A percentile compares a stretch with the other conserved stretches of the same genome.
Conservation (phyloP, 805 yeast genomes). For the Candida hungchunana region DNA sequence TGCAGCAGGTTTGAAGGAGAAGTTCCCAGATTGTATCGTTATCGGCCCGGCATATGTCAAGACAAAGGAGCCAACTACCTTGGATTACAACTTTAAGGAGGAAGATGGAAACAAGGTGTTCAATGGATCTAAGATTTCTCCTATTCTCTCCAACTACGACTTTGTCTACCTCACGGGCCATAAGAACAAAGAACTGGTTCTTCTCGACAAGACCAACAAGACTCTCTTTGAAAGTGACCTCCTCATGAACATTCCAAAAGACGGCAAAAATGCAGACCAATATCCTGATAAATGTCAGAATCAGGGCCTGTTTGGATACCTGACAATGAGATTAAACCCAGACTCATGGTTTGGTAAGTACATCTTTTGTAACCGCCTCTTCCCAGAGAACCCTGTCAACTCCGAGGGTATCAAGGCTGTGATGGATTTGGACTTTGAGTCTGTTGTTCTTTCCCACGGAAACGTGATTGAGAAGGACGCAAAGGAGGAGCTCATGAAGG, state of each 20-base stretch:
- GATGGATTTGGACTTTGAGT: slow-evolving; percentile 40
- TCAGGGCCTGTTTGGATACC: slow-evolving; percentile 36
- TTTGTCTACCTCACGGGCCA: slow-evolving; percentile 55
- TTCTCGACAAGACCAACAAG: slow-evolving; percentile 43
- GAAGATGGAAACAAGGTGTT: slow-evolving; percentile 34
- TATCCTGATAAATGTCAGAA: slow-evolving; percentile 39
- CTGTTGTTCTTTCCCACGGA: slow-evolving; percentile 59
- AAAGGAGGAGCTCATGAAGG: slow-evolving; percentile 24
- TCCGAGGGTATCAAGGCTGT: slow-evolving; percentile 16
- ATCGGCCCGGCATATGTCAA: slow-evolving; percentile 44
- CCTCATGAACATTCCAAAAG: slow-evolving; percentile 51
- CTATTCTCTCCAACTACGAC: slow-evolving; percentile 44
- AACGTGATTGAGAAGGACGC: slow-evolving; percentile 43
- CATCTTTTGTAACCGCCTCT: slow-evolving; percentile 26
- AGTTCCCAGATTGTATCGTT: slow-evolving; percentile 48
- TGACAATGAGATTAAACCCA: slow-evolving; percentile 40
- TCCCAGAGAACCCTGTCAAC: slow-evolving; percentile 15
- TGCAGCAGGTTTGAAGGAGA: slow-evolving; percentile 45
- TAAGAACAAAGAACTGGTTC: slow-evolving; percentile 53
- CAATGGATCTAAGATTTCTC: slow-evolving; percentile 29
- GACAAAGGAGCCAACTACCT: slow-evolving; percentile 31
- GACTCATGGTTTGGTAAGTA: slow-evolving; percentile 34
- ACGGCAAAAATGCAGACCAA: slow-evolving; percentile 50
- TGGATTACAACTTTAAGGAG: slow-evolving; percentile 38
- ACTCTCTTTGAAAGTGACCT: slow-evolving; percentile 57